phyloP scores from a whole-genome alignment of 2,329 filamentous ascomycete genomes.

The Fusarium dimerum region DNA sequence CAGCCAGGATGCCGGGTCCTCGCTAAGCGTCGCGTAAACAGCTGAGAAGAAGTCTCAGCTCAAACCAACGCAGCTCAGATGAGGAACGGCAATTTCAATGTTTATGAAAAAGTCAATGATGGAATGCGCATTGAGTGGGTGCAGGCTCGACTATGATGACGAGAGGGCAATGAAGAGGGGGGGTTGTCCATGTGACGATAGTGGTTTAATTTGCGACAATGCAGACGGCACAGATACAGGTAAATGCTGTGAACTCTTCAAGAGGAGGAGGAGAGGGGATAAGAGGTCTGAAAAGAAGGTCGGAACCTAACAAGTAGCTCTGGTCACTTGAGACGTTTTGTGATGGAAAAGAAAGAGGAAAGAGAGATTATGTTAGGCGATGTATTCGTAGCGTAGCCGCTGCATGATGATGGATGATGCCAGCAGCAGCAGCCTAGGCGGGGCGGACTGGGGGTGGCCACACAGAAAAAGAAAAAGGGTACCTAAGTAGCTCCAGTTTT shows the following conservation, averaged over 20 bases:
- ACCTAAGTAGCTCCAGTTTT: neutral
- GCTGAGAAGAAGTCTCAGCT: constrained; percentile 23
- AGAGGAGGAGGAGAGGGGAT: neutral
- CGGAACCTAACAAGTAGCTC: too few relatives aligned
- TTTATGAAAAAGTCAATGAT: constrained; percentile 12
- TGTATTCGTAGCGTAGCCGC: constrained; percentile 2
- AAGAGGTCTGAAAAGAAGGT: neutral
- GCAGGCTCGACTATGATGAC: constrained; percentile 3
- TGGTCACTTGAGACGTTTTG: neutral
- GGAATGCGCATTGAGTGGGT: constrained; percentile 18
- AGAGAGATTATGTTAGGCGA: constrained; percentile 17
- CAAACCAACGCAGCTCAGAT: constrained; percentile 13
- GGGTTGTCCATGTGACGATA: constrained; percentile 6
- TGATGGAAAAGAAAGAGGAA: constrained; percentile 13
- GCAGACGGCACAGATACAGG: neutral
- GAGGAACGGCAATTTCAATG: constrained; percentile 15
- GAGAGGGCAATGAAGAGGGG: constrained; percentile 2
- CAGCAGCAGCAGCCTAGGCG: constrained; percentile 30
- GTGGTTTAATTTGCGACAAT: too few relatives aligned
- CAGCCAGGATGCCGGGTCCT: constrained; percentile 10
- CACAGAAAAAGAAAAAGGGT: too few relatives aligned
- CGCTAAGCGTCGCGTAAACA: constrained; percentile 14
- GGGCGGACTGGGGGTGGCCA: neutral
- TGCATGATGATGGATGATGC: constrained; percentile 28
- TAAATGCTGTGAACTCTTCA: neutral